These are phyloP conservation scores for Sordariomycetes sp. DNA, from an alignment of 2,329 filamentous ascomycete species.

Conservation along the genomic window DNA sequence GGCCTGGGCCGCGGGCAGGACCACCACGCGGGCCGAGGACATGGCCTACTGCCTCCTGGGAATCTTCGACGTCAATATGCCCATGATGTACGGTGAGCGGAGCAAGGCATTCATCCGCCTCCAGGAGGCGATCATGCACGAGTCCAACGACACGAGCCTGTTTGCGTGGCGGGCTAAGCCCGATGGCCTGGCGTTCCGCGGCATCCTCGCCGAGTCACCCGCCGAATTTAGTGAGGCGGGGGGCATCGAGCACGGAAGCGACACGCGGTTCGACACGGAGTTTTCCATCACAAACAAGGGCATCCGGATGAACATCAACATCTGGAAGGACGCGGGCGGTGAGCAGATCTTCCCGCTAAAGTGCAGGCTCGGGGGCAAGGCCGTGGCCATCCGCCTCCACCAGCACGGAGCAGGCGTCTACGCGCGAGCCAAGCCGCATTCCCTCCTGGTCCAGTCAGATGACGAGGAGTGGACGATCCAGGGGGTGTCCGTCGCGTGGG, in stretches of 20 bases:
- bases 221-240: neutral
- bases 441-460: neutral
- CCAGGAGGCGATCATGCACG: conserved; percentile 17
- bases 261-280: neutral
- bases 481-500: neutral
- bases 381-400: neutral
- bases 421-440: neutral
- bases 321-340: neutral
- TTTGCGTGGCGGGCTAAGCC: conserved; percentile 14
- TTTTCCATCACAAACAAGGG: neutral
- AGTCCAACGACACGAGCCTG: conserved; percentile 14
- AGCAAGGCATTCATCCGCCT: conserved; percentile 15
- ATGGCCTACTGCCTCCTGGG: conserved; percentile 20
- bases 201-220: neutral
- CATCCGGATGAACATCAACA: neutral
- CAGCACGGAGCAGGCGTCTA: neutral
- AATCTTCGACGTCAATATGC: conserved; percentile 19
- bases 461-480: neutral
- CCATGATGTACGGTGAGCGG: conserved; percentile 21
- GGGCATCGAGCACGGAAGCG: neutral
- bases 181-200: neutral
- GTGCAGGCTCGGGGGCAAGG: neutral
- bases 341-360: neutral
- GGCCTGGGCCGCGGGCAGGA: conserved; percentile 18
- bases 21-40: conserved; percentile 16